Base-by-base conservation (phyloP, 805 yeast species). In the Sugiyamaella smithiae region DNA sequence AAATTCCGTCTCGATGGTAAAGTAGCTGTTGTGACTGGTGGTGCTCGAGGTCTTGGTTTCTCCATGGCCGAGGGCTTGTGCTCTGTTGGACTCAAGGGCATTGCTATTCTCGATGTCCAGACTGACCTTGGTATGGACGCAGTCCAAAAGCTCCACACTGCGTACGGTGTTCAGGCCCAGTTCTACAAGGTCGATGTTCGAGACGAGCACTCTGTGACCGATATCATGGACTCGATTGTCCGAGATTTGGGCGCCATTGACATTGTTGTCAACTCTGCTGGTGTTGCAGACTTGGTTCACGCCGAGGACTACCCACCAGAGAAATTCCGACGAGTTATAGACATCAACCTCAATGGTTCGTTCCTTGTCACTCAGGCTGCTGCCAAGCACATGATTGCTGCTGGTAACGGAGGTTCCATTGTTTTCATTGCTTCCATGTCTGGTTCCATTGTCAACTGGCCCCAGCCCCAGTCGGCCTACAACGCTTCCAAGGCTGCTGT, bases 401-500 rank as follows among this genome's bases (percentile, higher is more conserved):
- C 75, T 64, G 72, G 75, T 56, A 68, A 63, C 45, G 75, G 75
- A 16, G 86, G 86, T 29, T 73, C 84, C 14, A 72, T 81, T 52
- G 76, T 81, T 49, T 77, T 82, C 67, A 75, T 82, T 58, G 85
- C 85, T 14, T 80, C 85, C 56, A 82, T 81, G 87, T 78, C 84
- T 14, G 87, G 84, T 33, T 74, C 81, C 53, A 81, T 81, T 55
- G 86, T 80, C 60, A 81, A 81, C 71, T 82, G 81, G 74, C 86
- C 87, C 36, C 85, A 81, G 68, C 85, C 85, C 9, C 86, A 81
- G 67, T 68, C 75, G 53, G 82, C 84, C 64, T 82, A 81, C 73
- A 82, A 82, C 69, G 84, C 83, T 70, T 77, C 85, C 59, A 81
- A 82, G 73, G 86, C 87, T 26, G 87, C 81, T 51, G 87, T 82